Evolutionary conservation across 495 filamentous ascomycete species (phyloP), one percentile per base, ranked within the genome.

Genomic region (Penicillium desertorum): DNA sequence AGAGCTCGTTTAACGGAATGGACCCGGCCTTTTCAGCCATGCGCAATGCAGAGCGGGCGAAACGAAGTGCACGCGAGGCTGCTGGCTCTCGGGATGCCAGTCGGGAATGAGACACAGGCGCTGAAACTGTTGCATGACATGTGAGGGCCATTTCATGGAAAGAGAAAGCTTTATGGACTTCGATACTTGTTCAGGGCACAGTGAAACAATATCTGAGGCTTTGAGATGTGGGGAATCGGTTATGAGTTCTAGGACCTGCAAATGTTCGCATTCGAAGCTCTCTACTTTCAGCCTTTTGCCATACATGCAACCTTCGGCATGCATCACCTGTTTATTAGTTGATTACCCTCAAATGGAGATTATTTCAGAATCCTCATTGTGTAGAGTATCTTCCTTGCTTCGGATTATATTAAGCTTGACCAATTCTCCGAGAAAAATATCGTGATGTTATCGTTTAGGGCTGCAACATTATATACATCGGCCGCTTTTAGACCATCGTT

Each of bases 1-100:
- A 30, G 27, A 51, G 16, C 27, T 60, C 46, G 1, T 46, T 51
- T n/a, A 12, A 5, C 2, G 58, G 53, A 11, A 51, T 56, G 36
- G 45, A 46, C 25, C 51, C 44, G 3, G 58, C 50, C 0, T 43
- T 50, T 20, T 17, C 29, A 3, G 17, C 37, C 3, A 22, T 57
- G 46, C 46, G 17, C 4, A 34, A 27, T 19, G 29, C 36, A 10
- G 23, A 42, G n/a, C 22, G 8, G 17, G 19, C 7, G 16, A 39
- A 6, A 11, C 22, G 4, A 29, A 14, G 16, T n/a, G 9, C 22
- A 45, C 19, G 22, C 22, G 22, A 45, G 5, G 19, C 11, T 45
- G 11, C 0, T 8, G 12, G 19, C 10, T 29, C 7, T 11, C 16
- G 4, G 45, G 6, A 5, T 46, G 23, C 16, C 25, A 5, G 10